Percentiles rank a stretch among this genome's conserved stretches.
Evolutionary conservation across 1,284 basidiomycete genomes (phyloP).

Genomic region (Xerocomus nothofagi): DNA sequence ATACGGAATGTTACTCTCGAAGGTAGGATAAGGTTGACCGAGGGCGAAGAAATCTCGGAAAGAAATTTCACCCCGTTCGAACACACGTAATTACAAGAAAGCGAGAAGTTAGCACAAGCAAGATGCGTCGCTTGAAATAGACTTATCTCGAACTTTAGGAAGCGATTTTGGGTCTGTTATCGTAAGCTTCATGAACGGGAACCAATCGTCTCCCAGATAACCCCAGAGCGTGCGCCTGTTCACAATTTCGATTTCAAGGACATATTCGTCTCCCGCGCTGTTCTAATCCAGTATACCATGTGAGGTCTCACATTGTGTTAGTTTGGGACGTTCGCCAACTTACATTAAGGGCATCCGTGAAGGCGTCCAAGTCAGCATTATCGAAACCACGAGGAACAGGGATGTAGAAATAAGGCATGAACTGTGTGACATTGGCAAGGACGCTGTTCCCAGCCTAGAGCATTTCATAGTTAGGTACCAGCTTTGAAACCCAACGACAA

Average conservation of each 20-base stretch:
- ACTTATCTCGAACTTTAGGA: constrained; percentile 91
- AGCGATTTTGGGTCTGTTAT: constrained; percentile 70
- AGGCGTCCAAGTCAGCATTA: constrained; percentile 61
- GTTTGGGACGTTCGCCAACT: constrained; percentile 30
- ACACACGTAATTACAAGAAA: constrained; percentile 60
- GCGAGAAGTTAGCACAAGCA: constrained; percentile 18
- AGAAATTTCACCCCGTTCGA: constrained; percentile 80
- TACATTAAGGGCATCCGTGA: constrained; percentile 79
- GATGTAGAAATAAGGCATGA: constrained; percentile 90
- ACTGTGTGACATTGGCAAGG: constrained; percentile 76
- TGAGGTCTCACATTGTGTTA: constrained; percentile 2
- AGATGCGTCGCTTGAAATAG: not conserved
- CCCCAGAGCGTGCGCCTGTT: constrained; percentile 81
- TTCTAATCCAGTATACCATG: constrained; percentile 26
- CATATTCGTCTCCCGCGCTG: constrained; percentile 36
- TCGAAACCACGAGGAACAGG: constrained; percentile 82
- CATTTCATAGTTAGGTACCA: constrained; percentile 7
- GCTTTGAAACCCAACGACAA: not conserved
- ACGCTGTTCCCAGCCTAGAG: constrained; percentile 82
- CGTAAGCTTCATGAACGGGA: constrained; percentile 84
- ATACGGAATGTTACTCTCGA: constrained; percentile 90
- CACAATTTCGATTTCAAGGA: constrained; percentile 62
- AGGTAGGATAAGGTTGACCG: constrained; percentile 61
- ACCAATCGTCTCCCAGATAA: constrained; percentile 77
- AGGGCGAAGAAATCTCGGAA: constrained; percentile 67